Evolutionary conservation across 345 rosid genomes (phyloP).

Genomic region (Firmiana major): DNA sequence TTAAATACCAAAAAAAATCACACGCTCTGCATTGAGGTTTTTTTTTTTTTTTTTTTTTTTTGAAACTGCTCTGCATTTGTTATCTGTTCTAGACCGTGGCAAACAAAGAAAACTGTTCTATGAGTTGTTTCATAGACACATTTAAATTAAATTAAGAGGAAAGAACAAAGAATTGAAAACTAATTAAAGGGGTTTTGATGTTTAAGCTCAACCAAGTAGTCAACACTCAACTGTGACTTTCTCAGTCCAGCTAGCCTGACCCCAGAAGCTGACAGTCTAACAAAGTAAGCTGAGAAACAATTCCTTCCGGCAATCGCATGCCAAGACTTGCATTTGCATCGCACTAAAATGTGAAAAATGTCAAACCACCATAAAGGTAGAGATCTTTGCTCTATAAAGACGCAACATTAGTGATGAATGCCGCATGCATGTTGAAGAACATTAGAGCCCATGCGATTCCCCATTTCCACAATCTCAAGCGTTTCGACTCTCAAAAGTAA

Average conservation of each 20-base stretch:
- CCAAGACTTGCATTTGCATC: background rate
- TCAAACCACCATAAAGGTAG: background rate
- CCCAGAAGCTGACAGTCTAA: background rate
- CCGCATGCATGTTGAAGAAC: too few species aligned
- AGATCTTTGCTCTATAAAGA: background rate
- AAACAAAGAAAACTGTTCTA: background rate
- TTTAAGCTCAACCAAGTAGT: background rate
- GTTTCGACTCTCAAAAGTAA: slow-evolving; percentile 13
- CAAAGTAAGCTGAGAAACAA: background rate
- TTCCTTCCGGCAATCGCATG: too few species aligned
- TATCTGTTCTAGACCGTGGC: background rate
- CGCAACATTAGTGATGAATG: background rate
- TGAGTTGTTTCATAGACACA: background rate
- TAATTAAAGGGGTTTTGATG: background rate
- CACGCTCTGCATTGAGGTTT: too few species aligned
- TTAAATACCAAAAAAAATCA: too few species aligned
- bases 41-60: too few species aligned
- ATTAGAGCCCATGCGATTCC: slow-evolving; percentile 2
- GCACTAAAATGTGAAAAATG: background rate
- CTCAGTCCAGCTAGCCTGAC: too few species aligned
- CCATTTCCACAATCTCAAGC: background rate
- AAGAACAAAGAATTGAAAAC: too few species aligned
- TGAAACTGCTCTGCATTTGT: background rate
- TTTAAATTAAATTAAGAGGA: background rate
- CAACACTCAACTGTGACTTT: background rate